Conservation (phyloP, 2,329 filamentous ascomycete species). For the Aspergillus quadrilineatus region DNA sequence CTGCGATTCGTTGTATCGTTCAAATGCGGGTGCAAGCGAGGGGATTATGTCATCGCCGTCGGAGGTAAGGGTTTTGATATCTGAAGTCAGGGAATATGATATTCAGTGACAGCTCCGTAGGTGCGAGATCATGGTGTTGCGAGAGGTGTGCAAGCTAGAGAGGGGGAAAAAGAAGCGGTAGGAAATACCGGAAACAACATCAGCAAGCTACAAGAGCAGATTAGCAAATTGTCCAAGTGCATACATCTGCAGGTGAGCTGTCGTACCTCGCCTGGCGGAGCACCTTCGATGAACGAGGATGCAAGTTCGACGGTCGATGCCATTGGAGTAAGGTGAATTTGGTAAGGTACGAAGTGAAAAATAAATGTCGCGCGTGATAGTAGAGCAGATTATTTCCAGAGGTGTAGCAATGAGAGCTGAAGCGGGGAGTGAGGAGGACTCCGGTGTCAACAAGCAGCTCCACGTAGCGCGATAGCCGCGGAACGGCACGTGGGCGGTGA, state of each 20-base stretch:
- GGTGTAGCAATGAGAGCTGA: background rate
- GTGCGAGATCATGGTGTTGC: constrained; percentile 6
- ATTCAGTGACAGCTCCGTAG: constrained; percentile 18
- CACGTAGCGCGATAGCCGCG: constrained; percentile 23
- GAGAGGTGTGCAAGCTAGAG: background rate
- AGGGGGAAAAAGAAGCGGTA: background rate
- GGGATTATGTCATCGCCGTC: constrained; percentile 66
- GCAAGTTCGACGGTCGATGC: constrained; percentile 58
- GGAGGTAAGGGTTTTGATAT: constrained; percentile 82
- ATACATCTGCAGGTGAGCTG: background rate
- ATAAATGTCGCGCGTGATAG: background rate
- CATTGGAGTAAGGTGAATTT: constrained; percentile 31
- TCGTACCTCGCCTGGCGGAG: constrained; percentile 89
- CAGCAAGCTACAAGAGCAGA: constrained; percentile 64
- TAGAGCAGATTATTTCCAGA: background rate
- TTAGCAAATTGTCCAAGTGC: constrained; percentile 15
- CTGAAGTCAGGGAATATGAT: constrained; percentile 46
- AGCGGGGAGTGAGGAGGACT: constrained; percentile 10
- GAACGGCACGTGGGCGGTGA: constrained; percentile 19
- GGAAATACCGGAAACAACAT: constrained; percentile 76
- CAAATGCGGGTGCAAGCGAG: constrained; percentile 77
- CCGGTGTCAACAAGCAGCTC: constrained; percentile 23
- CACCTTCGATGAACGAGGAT: constrained; percentile 87
- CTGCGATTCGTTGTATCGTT: constrained; percentile 96
- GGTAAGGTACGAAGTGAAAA: background rate